Evolutionary conservation across 2,329 filamentous ascomycete genomes (phyloP), one percentile per base, ranked within the genome.

Genomic region (Verticillium zaregamsianum): DNA sequence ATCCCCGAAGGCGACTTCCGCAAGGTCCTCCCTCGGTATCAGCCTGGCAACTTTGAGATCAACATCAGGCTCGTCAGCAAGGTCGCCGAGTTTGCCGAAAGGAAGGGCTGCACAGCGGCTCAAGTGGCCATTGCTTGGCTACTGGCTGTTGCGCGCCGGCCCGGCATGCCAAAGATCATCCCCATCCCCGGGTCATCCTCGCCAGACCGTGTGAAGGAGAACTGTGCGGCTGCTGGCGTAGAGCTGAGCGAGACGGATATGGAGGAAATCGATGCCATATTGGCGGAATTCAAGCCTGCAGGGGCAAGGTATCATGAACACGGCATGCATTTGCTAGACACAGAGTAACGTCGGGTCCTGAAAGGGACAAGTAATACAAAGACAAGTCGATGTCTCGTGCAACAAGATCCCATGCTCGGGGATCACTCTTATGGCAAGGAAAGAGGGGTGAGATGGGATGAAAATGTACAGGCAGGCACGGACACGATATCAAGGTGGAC

Each of bases 151-250:
- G 45, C 8, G n/a, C 66, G 84, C 62, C 77, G 76, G 3, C 82
- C 85, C 64, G 79, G 80, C 3, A 76, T 80, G 32, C 79, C 83
- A 64, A 76, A 85, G 60, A 79, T 82, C 67, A 49, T 49, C 12
- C 87, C 88, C 5, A 90, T 91, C 64, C 88, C 88, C 0, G 88
- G 88, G 2, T 82, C 88, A 9, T 84, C 83, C 1, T 85, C 79
- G 5, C 76, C 74, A 9, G 79, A 76, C 39, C 79, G 86, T 20
- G 79, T 90, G 8, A 67, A 75, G 28, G 87, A 90, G 77, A 90
- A 91, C 67, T 74, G 78, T 45, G 79, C 77, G 62, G 45, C 45
- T 20, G 45, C 20, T 11, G 66, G 75, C 33, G 74, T 86, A 5
- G 73, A 79, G 2, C 70, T 88, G 56, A 79, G 73, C 1, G 74